phyloP scores from a whole-genome alignment of 202 grass and related monocot genomes.

The Zoysia matrella region DNA sequence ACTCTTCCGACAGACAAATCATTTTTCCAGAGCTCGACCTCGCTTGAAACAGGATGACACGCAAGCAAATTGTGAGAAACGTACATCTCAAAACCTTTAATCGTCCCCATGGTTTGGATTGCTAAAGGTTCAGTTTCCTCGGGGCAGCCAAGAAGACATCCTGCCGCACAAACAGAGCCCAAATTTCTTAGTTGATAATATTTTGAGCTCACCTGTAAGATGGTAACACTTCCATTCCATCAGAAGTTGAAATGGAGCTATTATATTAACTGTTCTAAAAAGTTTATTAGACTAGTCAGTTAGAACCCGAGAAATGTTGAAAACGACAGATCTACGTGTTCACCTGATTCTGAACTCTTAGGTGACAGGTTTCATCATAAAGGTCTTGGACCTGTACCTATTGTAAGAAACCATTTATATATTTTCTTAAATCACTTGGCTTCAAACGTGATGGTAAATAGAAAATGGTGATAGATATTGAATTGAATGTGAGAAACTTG shows the following conservation, averaged over 20 bases:
- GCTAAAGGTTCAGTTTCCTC: background rate
- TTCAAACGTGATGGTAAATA: background rate
- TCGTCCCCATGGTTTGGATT: background rate
- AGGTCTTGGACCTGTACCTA: background rate
- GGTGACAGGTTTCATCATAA: background rate
- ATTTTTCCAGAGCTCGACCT: background rate
- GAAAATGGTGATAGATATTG: background rate
- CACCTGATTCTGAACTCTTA: background rate
- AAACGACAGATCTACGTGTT: constrained; percentile 17
- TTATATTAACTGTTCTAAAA: background rate
- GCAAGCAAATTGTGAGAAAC: background rate
- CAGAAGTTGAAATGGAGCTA: constrained; percentile 4
- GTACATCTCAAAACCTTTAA: background rate
- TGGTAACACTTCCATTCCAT: constrained; percentile 17
- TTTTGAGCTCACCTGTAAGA: constrained; percentile 7
- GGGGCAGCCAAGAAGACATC: background rate
- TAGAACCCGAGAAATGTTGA: background rate
- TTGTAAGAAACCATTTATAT: background rate
- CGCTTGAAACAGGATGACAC: background rate
- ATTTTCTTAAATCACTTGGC: background rate
- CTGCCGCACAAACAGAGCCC: background rate
- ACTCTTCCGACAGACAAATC: background rate
- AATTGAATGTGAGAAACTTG: background rate
- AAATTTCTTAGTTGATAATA: background rate
- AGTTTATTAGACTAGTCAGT: background rate